A percentile compares a stretch with the other conserved stretches of the same genome.
Conservation (phyloP, 164 flowering plant genomes). For the Cinnamomum chago region DNA sequence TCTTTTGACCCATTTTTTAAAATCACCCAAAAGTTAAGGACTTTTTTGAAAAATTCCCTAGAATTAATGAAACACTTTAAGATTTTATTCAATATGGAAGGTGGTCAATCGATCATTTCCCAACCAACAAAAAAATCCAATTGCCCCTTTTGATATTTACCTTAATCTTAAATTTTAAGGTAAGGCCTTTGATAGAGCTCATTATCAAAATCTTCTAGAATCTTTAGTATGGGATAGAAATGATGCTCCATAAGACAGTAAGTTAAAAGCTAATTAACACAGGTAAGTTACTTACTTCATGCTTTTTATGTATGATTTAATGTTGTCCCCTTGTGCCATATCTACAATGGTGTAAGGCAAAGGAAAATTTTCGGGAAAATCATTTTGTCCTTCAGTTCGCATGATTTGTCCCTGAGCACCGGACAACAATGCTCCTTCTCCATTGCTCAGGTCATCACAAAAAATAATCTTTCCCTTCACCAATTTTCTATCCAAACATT, state of each 20-base stretch:
- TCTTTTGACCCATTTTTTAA: no score
- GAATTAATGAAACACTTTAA: no score
- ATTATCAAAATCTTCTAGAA: no score
- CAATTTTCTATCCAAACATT: constrained; percentile 23
- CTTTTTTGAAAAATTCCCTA: no score
- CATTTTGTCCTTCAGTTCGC: constrained; percentile 13
- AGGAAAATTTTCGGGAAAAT: constrained; percentile 29
- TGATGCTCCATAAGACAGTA: no score
- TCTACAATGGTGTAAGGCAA: constrained; percentile 31
- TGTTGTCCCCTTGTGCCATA: constrained; percentile 17
- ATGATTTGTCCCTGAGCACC: constrained; percentile 45
- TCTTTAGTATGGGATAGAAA: no score
- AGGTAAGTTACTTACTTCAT: constrained; percentile 23
- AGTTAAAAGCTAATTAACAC: background rate
- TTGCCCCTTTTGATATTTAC: constrained; percentile 10
- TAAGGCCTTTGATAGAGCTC: no score
- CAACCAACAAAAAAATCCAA: background rate
- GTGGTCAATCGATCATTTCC: no score
- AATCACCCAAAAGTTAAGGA: no score
- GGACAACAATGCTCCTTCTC: background rate
- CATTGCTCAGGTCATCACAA: constrained; percentile 23
- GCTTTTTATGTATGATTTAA: constrained; percentile 25
- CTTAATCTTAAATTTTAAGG: background rate
- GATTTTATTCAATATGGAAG: no score
- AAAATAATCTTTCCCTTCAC: constrained; percentile 49